Conservation (phyloP, 305 asterid genomes). For the Withania somnifera region DNA sequence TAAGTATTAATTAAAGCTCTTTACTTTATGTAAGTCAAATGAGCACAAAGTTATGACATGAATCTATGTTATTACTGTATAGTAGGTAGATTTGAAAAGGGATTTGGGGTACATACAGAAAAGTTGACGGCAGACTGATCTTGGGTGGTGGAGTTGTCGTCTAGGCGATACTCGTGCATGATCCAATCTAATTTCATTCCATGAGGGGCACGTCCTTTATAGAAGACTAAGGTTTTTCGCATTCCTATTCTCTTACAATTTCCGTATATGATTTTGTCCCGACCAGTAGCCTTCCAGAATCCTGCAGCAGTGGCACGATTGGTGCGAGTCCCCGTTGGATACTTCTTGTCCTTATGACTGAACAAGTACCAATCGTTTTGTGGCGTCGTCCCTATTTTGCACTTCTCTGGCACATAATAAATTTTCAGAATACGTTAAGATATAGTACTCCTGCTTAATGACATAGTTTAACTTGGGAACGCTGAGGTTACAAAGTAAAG, state of each 20-base stretch:
- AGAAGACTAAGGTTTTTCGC: constrained; percentile 88
- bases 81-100: background rate
- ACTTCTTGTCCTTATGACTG: constrained; percentile 95
- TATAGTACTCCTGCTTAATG: no score
- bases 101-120: background rate
- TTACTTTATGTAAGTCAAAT: no score
- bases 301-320: constrained; percentile 95
- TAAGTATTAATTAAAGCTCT: no score
- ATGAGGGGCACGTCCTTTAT: constrained; percentile 89
- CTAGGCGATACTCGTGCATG: constrained; percentile 92
- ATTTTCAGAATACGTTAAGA: background rate
- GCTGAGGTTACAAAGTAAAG: no score
- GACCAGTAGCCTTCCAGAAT: constrained; percentile 96
- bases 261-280: constrained; percentile 76
- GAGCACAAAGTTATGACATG: no score
- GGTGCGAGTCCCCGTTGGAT: constrained; percentile 86
- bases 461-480: no score
- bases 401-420: constrained; percentile 34
- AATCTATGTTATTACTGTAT: no score
- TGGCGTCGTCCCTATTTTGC: constrained; percentile 86
- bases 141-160: constrained; percentile 22
- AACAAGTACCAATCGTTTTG: constrained; percentile 97
- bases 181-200: constrained; percentile 96
- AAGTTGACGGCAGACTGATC: background rate
- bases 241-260: constrained; percentile 64